Percentiles rank a stretch among this genome's conserved stretches.
phyloP scores from a whole-genome alignment of 1,139 yeast species.

The Spathaspora sp. region DNA sequence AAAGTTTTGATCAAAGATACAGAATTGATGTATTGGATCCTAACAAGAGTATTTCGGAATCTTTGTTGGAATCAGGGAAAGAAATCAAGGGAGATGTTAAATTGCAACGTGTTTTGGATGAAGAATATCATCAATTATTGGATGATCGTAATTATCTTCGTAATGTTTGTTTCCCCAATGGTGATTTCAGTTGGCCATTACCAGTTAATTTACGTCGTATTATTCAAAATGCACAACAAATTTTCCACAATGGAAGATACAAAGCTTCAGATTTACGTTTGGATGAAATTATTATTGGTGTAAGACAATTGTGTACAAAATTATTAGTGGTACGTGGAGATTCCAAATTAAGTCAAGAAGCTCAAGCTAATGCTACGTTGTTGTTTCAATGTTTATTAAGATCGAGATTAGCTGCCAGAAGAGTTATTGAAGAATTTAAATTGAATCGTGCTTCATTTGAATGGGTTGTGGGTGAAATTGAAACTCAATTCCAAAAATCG shows the following conservation, averaged over 20 bases:
- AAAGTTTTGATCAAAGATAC: slow-evolving; percentile 78
- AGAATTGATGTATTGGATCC: slow-evolving; percentile 84
- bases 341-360: slow-evolving; percentile 71
- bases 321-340: slow-evolving; percentile 83
- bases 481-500: slow-evolving; percentile 88
- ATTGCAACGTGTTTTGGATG: slow-evolving; percentile 76
- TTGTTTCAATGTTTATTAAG: slow-evolving; percentile 89
- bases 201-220: slow-evolving; percentile 98
- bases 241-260: slow-evolving; percentile 88
- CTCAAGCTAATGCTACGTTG: slow-evolving; percentile 89
- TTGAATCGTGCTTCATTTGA: slow-evolving; percentile 84
- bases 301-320: slow-evolving; percentile 65
- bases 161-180: slow-evolving; percentile 78
- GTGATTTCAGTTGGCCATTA: slow-evolving; percentile 96
- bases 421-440: slow-evolving; percentile 88
- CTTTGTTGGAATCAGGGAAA: slow-evolving; percentile 81
- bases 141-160: slow-evolving; percentile 81
- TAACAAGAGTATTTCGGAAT: slow-evolving; percentile 60
- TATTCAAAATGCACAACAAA: slow-evolving; percentile 95
- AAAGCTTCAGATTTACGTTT: slow-evolving; percentile 89
- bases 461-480: slow-evolving; percentile 95
- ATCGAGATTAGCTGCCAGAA: slow-evolving; percentile 86
- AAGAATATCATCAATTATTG: slow-evolving; percentile 75
- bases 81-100: slow-evolving; percentile 90
- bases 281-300: slow-evolving; percentile 74